Evolutionary conservation across 192 early-diverging fungal species (phyloP).

Genomic region (Oehlia diaphana): DNA sequence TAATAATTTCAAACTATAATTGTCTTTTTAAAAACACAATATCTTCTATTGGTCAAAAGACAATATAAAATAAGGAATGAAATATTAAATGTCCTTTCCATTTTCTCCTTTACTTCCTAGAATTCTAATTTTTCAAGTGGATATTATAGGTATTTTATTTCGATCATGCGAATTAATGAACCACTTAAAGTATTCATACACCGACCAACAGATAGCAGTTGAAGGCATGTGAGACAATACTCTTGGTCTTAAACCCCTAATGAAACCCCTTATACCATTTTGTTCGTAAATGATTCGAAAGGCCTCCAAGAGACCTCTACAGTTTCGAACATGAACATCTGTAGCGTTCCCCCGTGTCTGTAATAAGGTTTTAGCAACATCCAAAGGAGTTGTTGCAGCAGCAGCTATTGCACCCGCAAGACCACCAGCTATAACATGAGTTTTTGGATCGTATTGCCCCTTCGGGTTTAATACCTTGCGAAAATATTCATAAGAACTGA

Average conservation of each 20-base stretch:
- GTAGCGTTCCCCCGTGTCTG: conserved; percentile 84
- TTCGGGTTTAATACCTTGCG: conserved; percentile 79
- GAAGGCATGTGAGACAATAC: conserved; percentile 90
- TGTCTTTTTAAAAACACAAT: background rate
- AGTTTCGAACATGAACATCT: conserved; percentile 70
- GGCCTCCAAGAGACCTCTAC: conserved; percentile 70
- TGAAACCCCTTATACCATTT: conserved; percentile 77
- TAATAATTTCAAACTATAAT: background rate
- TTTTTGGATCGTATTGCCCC: conserved; percentile 80
- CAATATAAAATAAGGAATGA: too few relatives aligned
- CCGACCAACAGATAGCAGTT: conserved; percentile 94
- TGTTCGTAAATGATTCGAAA: conserved; percentile 73
- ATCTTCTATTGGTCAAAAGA: background rate
- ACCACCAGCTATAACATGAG: conserved; percentile 84
- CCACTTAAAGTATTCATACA: conserved; percentile 87
- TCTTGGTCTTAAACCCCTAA: conserved; percentile 76
- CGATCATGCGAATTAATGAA: conserved; percentile 40
- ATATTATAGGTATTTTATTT: conserved; percentile 1
- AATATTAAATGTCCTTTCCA: background rate
- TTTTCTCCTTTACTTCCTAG: background rate
- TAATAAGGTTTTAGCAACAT: conserved; percentile 94
- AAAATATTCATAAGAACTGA: conserved; percentile 88
- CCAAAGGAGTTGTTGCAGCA: conserved; percentile 89
- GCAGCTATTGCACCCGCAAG: conserved; percentile 88
- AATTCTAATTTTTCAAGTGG: background rate